Evolutionary conservation across 176 grass and related monocot genomes (phyloP).

Genomic region (Hordeum marinum): DNA sequence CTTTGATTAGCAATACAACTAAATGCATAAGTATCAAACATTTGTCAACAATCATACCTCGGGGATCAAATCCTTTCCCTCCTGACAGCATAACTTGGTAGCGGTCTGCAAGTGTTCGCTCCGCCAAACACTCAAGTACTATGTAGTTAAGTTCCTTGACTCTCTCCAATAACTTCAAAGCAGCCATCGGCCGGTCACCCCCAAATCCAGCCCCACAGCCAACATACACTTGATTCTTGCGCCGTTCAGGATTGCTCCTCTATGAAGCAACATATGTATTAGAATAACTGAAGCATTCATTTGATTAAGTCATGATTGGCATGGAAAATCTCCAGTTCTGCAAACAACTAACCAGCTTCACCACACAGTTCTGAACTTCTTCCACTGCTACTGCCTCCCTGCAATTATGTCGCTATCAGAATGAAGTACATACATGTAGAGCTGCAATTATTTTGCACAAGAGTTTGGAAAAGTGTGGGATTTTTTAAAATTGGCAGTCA

Average conservation of each 20-base stretch:
- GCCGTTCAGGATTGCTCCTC: constrained; percentile 54
- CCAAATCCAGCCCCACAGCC: constrained; percentile 93
- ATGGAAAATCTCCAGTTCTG: not conserved
- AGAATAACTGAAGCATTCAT: not conserved
- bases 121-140: constrained; percentile 88
- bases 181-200: constrained; percentile 64
- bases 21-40: constrained; percentile 1
- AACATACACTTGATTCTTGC: constrained; percentile 65
- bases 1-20: not conserved
- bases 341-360: constrained; percentile 52
- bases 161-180: constrained; percentile 65
- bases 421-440: not conserved
- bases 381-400: constrained; percentile 23
- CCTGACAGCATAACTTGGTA: constrained; percentile 59
- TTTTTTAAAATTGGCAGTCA: not conserved
- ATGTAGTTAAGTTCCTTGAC: constrained; percentile 84
- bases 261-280: constrained; percentile 21
- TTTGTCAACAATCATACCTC: constrained; percentile 39
- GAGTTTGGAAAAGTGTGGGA: not conserved
- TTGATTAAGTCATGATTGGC: not conserved
- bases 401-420: not conserved
- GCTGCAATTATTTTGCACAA: not conserved
- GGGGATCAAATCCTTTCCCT: constrained; percentile 81
- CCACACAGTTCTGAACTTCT: constrained; percentile 45
- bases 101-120: constrained; percentile 80